Evolutionary conservation across 1,284 basidiomycete species (phyloP), one percentile per base, ranked within the genome.

Genomic region (Cystobasidiaceae sp.): DNA sequence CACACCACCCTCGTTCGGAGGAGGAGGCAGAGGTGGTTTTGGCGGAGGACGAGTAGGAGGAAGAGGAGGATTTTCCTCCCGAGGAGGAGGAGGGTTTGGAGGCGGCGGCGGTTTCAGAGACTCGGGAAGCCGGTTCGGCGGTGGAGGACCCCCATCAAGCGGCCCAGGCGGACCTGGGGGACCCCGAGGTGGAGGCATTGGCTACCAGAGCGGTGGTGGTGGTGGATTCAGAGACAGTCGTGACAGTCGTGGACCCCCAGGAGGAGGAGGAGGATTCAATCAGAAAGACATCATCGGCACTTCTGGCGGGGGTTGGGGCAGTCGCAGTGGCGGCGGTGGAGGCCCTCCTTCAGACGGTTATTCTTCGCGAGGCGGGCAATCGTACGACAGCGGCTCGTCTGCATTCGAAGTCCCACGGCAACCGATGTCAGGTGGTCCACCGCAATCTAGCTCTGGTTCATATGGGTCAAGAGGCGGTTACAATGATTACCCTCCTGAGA

Each of bases 321-420:
- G 82, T 66, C 82, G 81, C 74, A 82, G 84, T 69, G 82, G 82
- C 51, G 83, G 83, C 61, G 84, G 85, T 77, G 85, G 85, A 73
- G 86, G 45, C 44, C 44, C 46, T 25, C 33, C 50, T 46, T 11
- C 32, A 30, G 61, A 51, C 13, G 61, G 50, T 6, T 28, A 37
- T 32, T 34, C 54, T 19, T 23, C 19, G 11, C n/a, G n/a, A n/a
- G 57, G 50, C 2, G 58, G 48, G 21, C 30, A 44, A 4, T 39
- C 39, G 8, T 49, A 41, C 33, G 41, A 56, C n/a, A n/a, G n/a
- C n/a, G n/a, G n/a, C n/a, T n/a, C n/a, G n/a, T n/a, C n/a, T n/a
- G n/a, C n/a, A 28, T 56, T 56, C n/a, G 54, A 56, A 28, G 54
- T 56, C 5, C 54, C 54, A 21, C 33, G 54, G 33, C 39, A 41